Evolutionary conservation across 352 stramenopile genomes (phyloP).

Genomic region (Globisporangium spinosum): DNA sequence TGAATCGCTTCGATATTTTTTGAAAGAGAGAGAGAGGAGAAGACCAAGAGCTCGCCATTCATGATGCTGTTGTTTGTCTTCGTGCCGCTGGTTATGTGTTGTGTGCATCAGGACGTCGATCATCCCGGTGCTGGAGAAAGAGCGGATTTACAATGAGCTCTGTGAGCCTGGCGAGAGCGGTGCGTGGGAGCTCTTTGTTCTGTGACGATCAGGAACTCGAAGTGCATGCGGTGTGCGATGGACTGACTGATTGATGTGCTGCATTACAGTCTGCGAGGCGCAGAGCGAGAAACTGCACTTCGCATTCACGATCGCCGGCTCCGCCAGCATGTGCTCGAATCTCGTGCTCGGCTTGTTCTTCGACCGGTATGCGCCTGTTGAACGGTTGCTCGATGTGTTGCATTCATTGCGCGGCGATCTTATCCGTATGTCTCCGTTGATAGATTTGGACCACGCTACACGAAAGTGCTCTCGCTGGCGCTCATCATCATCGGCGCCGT

Average conservation of each 20-base stretch:
- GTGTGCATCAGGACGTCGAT: slow-evolving; percentile 42
- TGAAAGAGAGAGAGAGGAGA: neutral
- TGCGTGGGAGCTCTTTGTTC: slow-evolving; percentile 18
- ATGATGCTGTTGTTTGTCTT: neutral
- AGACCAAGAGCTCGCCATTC: neutral
- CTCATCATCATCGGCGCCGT: slow-evolving; percentile 43
- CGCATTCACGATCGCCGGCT: slow-evolving; percentile 56
- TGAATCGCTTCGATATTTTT: neutral
- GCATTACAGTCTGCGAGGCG: slow-evolving; percentile 34
- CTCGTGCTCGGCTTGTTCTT: slow-evolving; percentile 58
- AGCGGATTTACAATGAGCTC: slow-evolving; percentile 55
- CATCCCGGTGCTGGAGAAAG: slow-evolving; percentile 51
- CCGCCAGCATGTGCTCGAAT: slow-evolving; percentile 62
- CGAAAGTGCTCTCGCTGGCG: slow-evolving; percentile 49
- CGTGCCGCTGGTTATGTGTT: slow-evolving; percentile 12
- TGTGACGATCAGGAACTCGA: neutral
- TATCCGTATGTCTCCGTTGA: neutral
- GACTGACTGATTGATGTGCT: neutral
- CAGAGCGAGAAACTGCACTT: slow-evolving; percentile 60
- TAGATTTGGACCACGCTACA: slow-evolving; percentile 43
- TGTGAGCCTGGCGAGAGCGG: slow-evolving; percentile 34
- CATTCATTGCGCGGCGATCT: neutral
- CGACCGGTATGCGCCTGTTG: slow-evolving; percentile 24
- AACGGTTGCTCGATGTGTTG: neutral
- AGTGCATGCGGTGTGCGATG: neutral